A percentile compares a stretch with the other conserved stretches of the same genome.
phyloP scores from a whole-genome alignment of 768 basidiomycete species.

The Trametes meyenii region DNA sequence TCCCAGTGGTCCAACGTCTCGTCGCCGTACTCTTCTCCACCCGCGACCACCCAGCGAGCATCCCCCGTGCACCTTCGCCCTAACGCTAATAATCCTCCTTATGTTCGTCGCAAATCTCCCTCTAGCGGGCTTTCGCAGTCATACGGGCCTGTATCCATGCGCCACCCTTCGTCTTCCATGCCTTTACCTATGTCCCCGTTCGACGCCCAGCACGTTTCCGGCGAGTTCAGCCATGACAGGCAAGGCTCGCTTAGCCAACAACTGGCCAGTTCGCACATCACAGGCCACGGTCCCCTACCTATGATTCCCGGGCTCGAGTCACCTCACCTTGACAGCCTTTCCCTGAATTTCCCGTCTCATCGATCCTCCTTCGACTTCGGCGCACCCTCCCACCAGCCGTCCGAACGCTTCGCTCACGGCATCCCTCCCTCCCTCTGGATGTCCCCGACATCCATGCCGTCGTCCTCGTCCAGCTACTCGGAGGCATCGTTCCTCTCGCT shows the following conservation, averaged over 20 bases:
- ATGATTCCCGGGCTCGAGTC: slow-evolving; percentile 21
- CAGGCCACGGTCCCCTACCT: slow-evolving; percentile 13
- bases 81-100: slow-evolving; percentile 23
- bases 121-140: slow-evolving; percentile 42
- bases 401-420: slow-evolving; percentile 55
- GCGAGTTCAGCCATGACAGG: slow-evolving; percentile 25
- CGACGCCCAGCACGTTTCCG: slow-evolving; percentile 17
- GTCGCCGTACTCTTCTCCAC: slow-evolving; percentile 29
- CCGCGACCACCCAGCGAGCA: slow-evolving; percentile 49
- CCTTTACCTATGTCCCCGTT: slow-evolving; percentile 22
- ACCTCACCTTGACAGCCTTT: slow-evolving; percentile 21
- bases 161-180: slow-evolving; percentile 23
- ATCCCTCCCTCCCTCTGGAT: slow-evolving; percentile 84
- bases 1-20: slow-evolving; percentile 30
- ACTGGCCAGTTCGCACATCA: slow-evolving; percentile 13
- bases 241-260: slow-evolving; percentile 28
- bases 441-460: slow-evolving; percentile 63
- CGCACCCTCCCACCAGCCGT: slow-evolving; percentile 32
- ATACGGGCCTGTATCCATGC: slow-evolving; percentile 23
- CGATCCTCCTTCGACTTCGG: slow-evolving; percentile 32
- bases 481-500: slow-evolving; percentile 29
- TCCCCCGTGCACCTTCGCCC: slow-evolving; percentile 63
- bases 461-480: slow-evolving; percentile 43
- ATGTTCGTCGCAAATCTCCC: slow-evolving; percentile 33
- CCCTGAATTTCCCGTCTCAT: slow-evolving; percentile 24